Base-by-base conservation (phyloP, 2,329 filamentous ascomycete genomes). In the Colletotrichum sp. region DNA sequence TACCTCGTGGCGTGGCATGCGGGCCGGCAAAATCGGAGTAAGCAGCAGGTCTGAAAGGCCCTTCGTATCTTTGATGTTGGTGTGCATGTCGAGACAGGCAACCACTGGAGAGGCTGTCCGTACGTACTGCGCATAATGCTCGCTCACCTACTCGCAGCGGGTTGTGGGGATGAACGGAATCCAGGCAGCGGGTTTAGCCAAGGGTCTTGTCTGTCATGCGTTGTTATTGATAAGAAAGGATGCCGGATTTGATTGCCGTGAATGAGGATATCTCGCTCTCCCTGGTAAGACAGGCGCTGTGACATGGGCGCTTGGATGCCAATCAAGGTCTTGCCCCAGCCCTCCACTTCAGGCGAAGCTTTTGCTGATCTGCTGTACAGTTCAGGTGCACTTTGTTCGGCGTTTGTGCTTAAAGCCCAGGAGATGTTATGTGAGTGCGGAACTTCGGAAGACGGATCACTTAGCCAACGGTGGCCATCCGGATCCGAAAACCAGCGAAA, bases 281-380 rank as follows among this genome's bases (percentile, higher is more conserved):
- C 73, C 73, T 44, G 36, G 34, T 24, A 59, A 49, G 60, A 71
- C 68, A 18, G 60, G 24, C n/a, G 73, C 57, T 15, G 39, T 21
- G 26, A 52, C 12, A 63, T 55, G 59, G 72, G 36, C 49, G 55
- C 63, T 63, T 72, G 73, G 55, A n/a, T 68, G 55, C 44, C 55
- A 63, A 32, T n/a, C 62, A 44, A 39, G 72, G 18, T 44, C 39
- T 75, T 52, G 62, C 62, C 26, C 55, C 24, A n/a, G 30, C 52
- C 39, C 72, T 57, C 72, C 63, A 75, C 73, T 72, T 75, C 69
- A 59, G 55, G 69, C 73, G 69, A 76, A 76, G 69, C 69, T 76
- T 73, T 72, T 68, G 69, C 70, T 64, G 44, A 68, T 76, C 70
- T 68, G 16, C 26, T 76, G 16, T 60, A 10, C 39, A 49, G 63